Percentiles rank a stretch among this genome's conserved stretches.
Evolutionary conservation across 139 green algal species (phyloP).

Genomic region (Spirogloea muscicola): DNA sequence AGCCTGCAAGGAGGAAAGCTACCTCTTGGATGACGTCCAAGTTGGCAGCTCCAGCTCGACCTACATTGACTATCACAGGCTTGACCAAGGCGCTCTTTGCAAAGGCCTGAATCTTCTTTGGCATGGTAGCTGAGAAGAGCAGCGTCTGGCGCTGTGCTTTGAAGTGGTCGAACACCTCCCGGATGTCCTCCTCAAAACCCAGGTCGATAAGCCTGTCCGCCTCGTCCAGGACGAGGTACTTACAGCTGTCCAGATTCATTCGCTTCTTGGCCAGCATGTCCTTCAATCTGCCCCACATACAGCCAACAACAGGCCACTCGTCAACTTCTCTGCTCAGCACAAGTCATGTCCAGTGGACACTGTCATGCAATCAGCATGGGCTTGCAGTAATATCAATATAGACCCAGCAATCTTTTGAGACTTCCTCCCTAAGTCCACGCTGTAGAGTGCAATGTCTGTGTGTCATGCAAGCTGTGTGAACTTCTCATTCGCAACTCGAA

Average conservation of each 20-base stretch:
- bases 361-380: too few species aligned
- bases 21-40: conserved; percentile 89
- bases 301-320: too few species aligned
- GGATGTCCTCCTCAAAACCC: conserved; percentile 94
- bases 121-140: conserved; percentile 98
- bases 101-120: conserved; percentile 95
- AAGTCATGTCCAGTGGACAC: too few species aligned
- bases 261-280: conserved; percentile 86
- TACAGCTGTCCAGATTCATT: conserved; percentile 85
- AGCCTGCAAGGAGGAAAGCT: neutral
- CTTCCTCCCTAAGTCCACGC: too few species aligned
- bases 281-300: too few species aligned
- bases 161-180: conserved; percentile 69
- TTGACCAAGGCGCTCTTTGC: conserved; percentile 90
- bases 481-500: too few species aligned
- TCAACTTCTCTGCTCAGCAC: too few species aligned
- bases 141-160: conserved; percentile 89
- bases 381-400: too few species aligned
- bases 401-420: too few species aligned
- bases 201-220: conserved; percentile 96
- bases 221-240: conserved; percentile 95
- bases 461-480: too few species aligned
- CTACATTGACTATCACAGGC: conserved; percentile 88
- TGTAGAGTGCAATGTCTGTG: too few species aligned
- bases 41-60: conserved; percentile 87